These are phyloP conservation scores for Biancaea sappan DNA, from an alignment of 306 rosid genomes.

Conservation along the genomic window DNA sequence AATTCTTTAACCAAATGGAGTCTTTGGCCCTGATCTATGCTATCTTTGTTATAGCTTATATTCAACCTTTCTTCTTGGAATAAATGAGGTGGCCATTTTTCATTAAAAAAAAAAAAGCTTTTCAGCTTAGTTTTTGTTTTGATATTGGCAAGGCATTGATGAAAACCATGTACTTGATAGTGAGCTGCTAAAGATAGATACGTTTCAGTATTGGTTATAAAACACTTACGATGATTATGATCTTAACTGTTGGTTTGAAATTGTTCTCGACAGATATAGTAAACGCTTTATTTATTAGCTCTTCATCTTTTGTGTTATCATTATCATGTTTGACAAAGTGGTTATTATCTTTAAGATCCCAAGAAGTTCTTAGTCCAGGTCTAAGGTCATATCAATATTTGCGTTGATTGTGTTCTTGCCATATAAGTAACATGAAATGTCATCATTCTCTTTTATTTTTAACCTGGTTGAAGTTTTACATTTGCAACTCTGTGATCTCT, in stretches of 20 bases:
- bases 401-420: slow-evolving; percentile 9
- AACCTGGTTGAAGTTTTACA: background rate
- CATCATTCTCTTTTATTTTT: background rate
- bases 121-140: background rate
- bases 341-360: background rate
- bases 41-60: background rate
- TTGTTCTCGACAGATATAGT: background rate
- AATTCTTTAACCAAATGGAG: slow-evolving; percentile 16
- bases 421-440: slow-evolving; percentile 15
- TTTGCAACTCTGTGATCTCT: background rate
- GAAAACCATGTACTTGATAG: background rate
- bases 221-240: background rate
- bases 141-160: background rate
- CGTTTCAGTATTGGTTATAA: background rate
- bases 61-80: slow-evolving; percentile 18
- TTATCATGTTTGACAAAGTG: background rate
- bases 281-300: background rate
- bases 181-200: background rate
- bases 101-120: background rate
- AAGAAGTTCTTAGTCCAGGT: background rate
- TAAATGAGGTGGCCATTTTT: background rate
- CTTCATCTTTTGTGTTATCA: background rate
- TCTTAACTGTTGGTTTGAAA: background rate
- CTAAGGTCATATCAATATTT: background rate
- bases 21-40: background rate